Evolutionary conservation across 306 rosid genomes (phyloP), one percentile per base, ranked within the genome.

Genomic region (Delonix regia): DNA sequence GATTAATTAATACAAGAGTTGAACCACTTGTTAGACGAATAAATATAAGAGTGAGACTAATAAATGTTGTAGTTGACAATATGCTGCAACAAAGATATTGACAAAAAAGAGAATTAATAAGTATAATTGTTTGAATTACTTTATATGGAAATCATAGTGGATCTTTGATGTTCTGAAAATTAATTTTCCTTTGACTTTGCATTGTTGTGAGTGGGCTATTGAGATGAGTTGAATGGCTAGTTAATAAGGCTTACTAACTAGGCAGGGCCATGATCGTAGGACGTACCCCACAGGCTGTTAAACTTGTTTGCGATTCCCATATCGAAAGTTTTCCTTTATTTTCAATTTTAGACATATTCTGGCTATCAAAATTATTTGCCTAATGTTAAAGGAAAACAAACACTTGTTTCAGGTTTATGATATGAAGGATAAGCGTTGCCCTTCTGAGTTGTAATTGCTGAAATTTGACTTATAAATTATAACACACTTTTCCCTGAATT

Each of bases 401-500:
- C 25, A 42, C 69, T 63, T 28, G n/a, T 25, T 72, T 53, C 78
- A 45, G 16, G 69, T 24, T 76, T 47, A 11, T 71, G 53, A 51
- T 75, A 41, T 78, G 78, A 73, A 55, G 34, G 21, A 0, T 74
- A 0, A 24, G 33, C 12, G 16, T 59, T 55, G 34, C 21, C 24
- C 42, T 39, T 77, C 5, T 27, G n/a, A n/a, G n/a, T n/a, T n/a
- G n/a, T n/a, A 9, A 52, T 27, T 47, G 33, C 45, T 56, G 51
- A 57, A 74, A 56, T 7, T 56, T 33, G 9, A 9, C 8, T 44
- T 11, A 44, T 53, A 48, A 28, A 69, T 2, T 41, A 74, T 44
- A 16, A 66, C 69, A 74, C 14, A 52, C 49, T 39, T 78, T 77
- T 66, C 24, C 51, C 65, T 80, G 71, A 68, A 73, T 69, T 73